Percentiles rank a stretch among this genome's conserved stretches.
These are phyloP conservation scores for Prototheca wickerhamii DNA, from an alignment of 163 green algal species.

Conservation along the genomic window DNA sequence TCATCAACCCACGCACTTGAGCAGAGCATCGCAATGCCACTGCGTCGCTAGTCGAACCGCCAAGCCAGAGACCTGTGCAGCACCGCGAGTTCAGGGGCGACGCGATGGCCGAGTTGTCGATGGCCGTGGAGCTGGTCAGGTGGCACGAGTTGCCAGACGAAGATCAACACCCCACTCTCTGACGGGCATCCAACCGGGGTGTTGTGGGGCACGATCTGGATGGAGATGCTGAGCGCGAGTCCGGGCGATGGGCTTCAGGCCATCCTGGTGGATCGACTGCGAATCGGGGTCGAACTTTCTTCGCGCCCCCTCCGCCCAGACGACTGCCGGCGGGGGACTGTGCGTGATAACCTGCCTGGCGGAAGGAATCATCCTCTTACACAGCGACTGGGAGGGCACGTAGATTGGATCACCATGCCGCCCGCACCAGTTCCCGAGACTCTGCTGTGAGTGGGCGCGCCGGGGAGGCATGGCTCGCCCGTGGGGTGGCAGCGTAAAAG, in stretches of 20 bases:
- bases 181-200: too few species aligned
- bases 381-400: not conserved
- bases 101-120: too few species aligned
- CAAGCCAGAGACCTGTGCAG: not conserved
- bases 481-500: too few species aligned
- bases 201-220: too few species aligned
- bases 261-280: too few species aligned
- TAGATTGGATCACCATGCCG: slow-evolving; percentile 14
- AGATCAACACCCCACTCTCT: too few species aligned
- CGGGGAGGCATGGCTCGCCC: too few species aligned
- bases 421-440: slow-evolving; percentile 61
- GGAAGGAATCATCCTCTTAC: not conserved
- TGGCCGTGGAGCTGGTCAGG: too few species aligned
- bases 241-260: too few species aligned
- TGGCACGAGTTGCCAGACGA: too few species aligned
- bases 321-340: too few species aligned
- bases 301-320: not conserved
- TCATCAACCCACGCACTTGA: slow-evolving; percentile 5
- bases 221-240: too few species aligned
- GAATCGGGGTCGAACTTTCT: not conserved
- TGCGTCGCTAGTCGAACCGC: not conserved
- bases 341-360: not conserved
- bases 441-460: slow-evolving; percentile 53
- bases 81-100: not conserved
- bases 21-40: slow-evolving; percentile 5